Conservation (phyloP, 2,329 filamentous ascomycete species). For the Plectosphaerella cucumerina region DNA sequence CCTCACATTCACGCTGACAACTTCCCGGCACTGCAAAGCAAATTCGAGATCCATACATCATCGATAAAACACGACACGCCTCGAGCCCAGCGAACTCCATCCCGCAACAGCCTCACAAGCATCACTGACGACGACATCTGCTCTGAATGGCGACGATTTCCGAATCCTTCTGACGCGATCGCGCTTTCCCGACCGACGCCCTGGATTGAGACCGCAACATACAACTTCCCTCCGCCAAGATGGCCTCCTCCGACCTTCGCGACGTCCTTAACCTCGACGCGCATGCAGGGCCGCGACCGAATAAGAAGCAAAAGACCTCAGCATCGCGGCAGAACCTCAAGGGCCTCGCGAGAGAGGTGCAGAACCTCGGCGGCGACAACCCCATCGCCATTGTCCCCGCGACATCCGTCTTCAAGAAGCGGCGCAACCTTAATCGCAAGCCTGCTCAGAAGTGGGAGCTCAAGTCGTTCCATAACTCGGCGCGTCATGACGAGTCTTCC, state of each 20-base stretch:
- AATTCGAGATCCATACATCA: too few relatives aligned
- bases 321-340: slow-evolving; percentile 58
- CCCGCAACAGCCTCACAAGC: too few relatives aligned
- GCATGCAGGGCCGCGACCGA: slow-evolving; percentile 45
- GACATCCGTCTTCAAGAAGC: slow-evolving; percentile 55
- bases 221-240: slow-evolving; percentile 33
- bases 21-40: too few relatives aligned
- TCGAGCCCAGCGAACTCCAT: too few relatives aligned
- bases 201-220: neutral
- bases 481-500: slow-evolving; percentile 57
- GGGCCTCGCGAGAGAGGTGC: slow-evolving; percentile 61
- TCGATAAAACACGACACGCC: too few relatives aligned
- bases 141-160: neutral
- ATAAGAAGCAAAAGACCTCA: slow-evolving; percentile 71
- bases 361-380: slow-evolving; percentile 62
- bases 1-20: too few relatives aligned
- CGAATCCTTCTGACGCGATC: neutral
- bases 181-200: neutral
- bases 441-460: slow-evolving; percentile 62
- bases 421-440: slow-evolving; percentile 49
- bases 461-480: slow-evolving; percentile 71
- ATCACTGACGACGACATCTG: too few relatives aligned
- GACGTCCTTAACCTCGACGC: slow-evolving; percentile 78
- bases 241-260: slow-evolving; percentile 77
- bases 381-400: slow-evolving; percentile 64